Evolutionary conservation across 306 rosid species (phyloP).

Genomic region (Hippophae tibetana): DNA sequence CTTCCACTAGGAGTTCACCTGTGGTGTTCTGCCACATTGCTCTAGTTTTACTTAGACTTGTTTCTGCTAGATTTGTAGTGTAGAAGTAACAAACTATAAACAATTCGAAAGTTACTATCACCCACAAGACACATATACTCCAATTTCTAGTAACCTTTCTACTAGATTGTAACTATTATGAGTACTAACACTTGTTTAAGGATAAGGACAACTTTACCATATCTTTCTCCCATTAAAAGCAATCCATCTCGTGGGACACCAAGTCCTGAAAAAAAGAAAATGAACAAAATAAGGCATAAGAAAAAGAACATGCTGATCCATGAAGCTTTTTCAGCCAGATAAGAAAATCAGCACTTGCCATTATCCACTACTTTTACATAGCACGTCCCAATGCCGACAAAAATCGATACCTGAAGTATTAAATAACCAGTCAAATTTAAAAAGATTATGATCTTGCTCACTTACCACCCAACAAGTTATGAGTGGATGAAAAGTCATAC

Average conservation of each 20-base stretch:
- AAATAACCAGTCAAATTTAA: conserved; percentile 6
- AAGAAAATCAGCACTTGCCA: conserved; percentile 36
- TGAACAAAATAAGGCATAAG: neutral
- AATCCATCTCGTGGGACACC: conserved; percentile 81
- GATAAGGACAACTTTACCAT: conserved; percentile 32
- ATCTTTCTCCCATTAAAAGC: conserved; percentile 77
- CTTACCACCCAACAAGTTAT: neutral
- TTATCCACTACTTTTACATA: conserved; percentile 74
- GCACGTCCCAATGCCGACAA: conserved; percentile 43
- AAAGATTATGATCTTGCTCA: conserved; percentile 3
- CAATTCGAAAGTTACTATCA: too few species aligned
- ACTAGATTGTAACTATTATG: neutral
- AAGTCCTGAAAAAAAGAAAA: conserved; percentile 39
- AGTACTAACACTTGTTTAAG: neutral
- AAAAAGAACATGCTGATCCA: neutral
- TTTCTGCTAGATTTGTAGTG: neutral
- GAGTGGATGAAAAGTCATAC: too few species aligned
- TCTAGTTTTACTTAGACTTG: neutral
- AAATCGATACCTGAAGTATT: conserved; percentile 55
- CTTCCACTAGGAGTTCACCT: neutral
- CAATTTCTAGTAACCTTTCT: neutral
- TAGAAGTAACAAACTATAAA: neutral
- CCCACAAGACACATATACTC: neutral
- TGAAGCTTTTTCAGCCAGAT: conserved; percentile 10
- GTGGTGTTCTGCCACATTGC: neutral